Evolutionary conservation across 139 green algal genomes (phyloP).

Genomic region (Volvox reticuliferus): DNA sequence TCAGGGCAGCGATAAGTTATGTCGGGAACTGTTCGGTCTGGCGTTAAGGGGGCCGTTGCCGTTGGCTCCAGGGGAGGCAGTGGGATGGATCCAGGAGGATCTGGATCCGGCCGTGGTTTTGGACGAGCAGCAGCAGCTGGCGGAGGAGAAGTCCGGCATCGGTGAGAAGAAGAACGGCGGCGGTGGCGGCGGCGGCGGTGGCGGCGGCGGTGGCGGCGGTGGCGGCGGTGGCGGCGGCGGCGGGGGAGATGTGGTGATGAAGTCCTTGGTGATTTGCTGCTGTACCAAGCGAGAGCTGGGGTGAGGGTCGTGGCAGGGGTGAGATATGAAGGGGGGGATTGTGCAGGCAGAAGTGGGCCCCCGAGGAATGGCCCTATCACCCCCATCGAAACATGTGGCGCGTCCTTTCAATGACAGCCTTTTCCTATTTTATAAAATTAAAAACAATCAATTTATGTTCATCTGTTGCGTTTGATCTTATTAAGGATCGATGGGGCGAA

Average conservation of each 20-base stretch:
- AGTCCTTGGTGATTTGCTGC: conserved; percentile 9
- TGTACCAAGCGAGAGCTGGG: background rate
- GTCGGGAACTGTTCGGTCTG: conserved; percentile 13
- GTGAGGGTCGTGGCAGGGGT: background rate
- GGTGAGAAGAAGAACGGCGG: background rate
- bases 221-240: background rate
- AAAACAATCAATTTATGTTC: too few relatives aligned
- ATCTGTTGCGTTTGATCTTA: too few relatives aligned
- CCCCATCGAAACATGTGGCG: too few relatives aligned
- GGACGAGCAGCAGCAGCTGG: background rate
- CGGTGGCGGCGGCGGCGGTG: background rate
- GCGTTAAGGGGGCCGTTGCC: conserved; percentile 8
- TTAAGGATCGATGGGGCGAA: too few relatives aligned
- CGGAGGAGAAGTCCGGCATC: background rate
- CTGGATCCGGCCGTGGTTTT: background rate
- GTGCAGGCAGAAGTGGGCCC: too few relatives aligned
- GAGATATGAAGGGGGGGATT: too few relatives aligned
- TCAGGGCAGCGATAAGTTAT: conserved; percentile 37
- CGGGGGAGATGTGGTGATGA: conserved; percentile 16
- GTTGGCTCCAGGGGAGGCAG: conserved; percentile 5
- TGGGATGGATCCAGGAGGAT: conserved; percentile 20
- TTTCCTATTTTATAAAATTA: too few relatives aligned
- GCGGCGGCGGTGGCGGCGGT: background rate
- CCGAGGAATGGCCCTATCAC: too few relatives aligned
- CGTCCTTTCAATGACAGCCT: too few relatives aligned